phyloP scores from a whole-genome alignment of 192 early-diverging fungal species.

The Gamsiella multidivaricata region DNA sequence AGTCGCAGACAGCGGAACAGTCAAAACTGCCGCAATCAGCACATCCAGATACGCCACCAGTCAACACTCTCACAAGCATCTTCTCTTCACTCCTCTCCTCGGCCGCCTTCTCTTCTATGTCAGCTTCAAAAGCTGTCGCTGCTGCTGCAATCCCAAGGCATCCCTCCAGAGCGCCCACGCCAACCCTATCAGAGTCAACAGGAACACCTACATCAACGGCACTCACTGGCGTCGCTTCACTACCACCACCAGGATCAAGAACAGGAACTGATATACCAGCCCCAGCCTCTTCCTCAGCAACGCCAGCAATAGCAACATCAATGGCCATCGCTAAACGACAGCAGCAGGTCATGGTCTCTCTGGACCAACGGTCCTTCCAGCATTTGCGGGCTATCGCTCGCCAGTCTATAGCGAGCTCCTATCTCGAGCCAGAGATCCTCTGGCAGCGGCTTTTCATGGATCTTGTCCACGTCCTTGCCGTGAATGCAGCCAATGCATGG shows the following conservation, averaged over 20 bases:
- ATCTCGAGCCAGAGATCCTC: conserved; percentile 47
- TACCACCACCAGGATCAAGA: too few relatives aligned
- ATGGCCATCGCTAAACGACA: background rate
- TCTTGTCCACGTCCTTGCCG: conserved; percentile 34
- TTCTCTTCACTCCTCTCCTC: conserved; percentile 8
- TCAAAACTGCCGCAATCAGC: background rate
- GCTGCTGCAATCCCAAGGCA: background rate
- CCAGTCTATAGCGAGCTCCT: conserved; percentile 44
- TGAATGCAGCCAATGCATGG: conserved; percentile 41
- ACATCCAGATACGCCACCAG: background rate
- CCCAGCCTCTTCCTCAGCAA: too few relatives aligned
- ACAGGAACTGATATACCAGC: too few relatives aligned
- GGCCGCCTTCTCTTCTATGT: background rate
- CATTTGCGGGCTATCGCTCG: conserved; percentile 49
- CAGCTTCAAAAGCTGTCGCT: background rate
- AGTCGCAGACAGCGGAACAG: background rate
- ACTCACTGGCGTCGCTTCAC: too few relatives aligned
- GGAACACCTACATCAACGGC: background rate
- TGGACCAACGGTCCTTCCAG: conserved; percentile 42
- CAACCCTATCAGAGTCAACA: background rate
- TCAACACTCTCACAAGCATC: conserved; percentile 5
- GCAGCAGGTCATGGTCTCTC: background rate
- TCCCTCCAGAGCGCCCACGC: conserved; percentile 9
- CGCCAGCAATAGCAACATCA: background rate
- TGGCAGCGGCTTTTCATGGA: conserved; percentile 50